Percentiles rank a stretch among this genome's conserved stretches.
Evolutionary conservation across 1,284 basidiomycete species (phyloP).

Genomic region (Irpex rosettiformis): DNA sequence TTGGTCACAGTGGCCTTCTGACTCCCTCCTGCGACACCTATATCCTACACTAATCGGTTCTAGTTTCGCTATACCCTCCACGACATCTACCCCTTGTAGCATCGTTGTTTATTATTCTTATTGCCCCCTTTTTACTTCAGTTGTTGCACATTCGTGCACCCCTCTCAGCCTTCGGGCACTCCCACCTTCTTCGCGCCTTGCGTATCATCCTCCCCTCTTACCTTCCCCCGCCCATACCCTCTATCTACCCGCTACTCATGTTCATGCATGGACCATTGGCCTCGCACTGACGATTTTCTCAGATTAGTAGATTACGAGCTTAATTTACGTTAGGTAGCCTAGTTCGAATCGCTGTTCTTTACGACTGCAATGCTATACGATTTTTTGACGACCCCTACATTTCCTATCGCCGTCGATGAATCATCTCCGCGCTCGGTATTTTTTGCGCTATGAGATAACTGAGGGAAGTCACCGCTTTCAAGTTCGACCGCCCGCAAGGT

Average conservation of each 20-base stretch:
- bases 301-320: slow-evolving; percentile 15
- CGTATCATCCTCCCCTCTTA: slow-evolving; percentile 1
- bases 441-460: background rate
- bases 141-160: background rate
- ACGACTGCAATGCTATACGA: slow-evolving; percentile 17
- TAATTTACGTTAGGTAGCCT: slow-evolving; percentile 15
- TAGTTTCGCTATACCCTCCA: slow-evolving; percentile 12
- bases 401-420: background rate
- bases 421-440: background rate
- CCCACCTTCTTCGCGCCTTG: background rate
- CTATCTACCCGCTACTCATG: background rate
- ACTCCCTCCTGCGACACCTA: slow-evolving; percentile 10
- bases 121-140: slow-evolving; percentile 2
- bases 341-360: slow-evolving; percentile 14
- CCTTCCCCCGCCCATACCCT: background rate
- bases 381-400: slow-evolving; percentile 12
- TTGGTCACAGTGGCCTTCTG: slow-evolving; percentile 3
- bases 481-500: background rate
- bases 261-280: slow-evolving; percentile 3
- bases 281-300: slow-evolving; percentile 8
- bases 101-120: slow-evolving; percentile 15
- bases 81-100: slow-evolving; percentile 14
- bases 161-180: background rate
- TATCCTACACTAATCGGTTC: slow-evolving; percentile 8
- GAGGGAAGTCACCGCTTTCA: background rate